Conservation (phyloP, 1,139 yeast genomes). For the Saccharomyces hybrid region DNA sequence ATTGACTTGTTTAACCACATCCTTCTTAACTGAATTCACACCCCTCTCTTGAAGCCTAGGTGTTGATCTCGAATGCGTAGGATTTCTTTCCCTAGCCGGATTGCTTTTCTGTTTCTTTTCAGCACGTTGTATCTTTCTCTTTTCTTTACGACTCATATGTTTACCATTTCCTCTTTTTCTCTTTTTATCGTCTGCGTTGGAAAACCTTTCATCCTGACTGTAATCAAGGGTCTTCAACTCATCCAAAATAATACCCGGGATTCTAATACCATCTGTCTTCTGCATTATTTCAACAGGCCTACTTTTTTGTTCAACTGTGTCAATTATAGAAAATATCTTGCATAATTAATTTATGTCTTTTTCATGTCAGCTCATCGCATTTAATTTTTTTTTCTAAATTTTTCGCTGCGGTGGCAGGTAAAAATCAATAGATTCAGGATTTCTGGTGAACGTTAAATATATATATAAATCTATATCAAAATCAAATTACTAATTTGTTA, state of each 20-base stretch:
- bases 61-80: not conserved
- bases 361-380: slow-evolving; percentile 15
- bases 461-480: no score
- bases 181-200: slow-evolving; percentile 12
- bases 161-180: slow-evolving; percentile 12
- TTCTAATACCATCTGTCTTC: slow-evolving; percentile 44
- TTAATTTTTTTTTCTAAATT: slow-evolving; percentile 2
- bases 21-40: not conserved
- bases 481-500: slow-evolving; percentile 11
- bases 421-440: not conserved
- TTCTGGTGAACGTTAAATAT: not conserved
- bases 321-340: slow-evolving; percentile 8
- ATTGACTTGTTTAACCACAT: not conserved
- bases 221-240: slow-evolving; percentile 48
- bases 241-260: slow-evolving; percentile 63
- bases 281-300: not conserved
- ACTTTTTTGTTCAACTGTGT: not conserved
- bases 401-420: not conserved
- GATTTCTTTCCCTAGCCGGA: not conserved
- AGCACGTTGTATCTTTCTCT: slow-evolving; percentile 27
- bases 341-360: not conserved
- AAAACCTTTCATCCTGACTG: slow-evolving; percentile 26
- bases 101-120: slow-evolving; percentile 22
- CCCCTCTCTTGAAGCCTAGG: not conserved
- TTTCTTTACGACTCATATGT: slow-evolving; percentile 28